Base-by-base conservation (phyloP, 2,329 filamentous ascomycete species). In the Pseudopyrenochaeta lycopersici region DNA sequence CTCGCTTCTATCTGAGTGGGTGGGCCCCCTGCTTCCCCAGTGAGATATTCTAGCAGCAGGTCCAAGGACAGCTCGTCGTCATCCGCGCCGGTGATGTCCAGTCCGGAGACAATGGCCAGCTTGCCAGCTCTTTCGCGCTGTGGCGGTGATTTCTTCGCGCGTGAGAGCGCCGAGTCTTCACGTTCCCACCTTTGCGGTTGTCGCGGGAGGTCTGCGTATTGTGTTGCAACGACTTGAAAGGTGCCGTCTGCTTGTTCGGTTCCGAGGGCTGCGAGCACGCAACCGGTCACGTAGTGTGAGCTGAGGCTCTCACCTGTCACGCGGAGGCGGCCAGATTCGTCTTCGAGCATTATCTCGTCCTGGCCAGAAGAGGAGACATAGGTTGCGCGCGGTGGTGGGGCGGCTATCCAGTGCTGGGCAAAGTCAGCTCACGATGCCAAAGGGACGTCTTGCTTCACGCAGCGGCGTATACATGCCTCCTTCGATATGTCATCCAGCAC, bases 401-500 rank as follows among this genome's bases (percentile, higher is more conserved):
- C 92, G 0, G 91, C 89, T 54, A 96, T 92, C 89, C 91, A 97
- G 72, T 93, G 90, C 90, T 96, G 32, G 17, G 14, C 14, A 12
- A 7, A 33, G 48, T 68, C 17, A 68, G 62, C 21, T 20, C 17
- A 6, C 11, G 7, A 12, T 23, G 41, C 17, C 17, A 9, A 30
- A 23, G 20, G 18, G 18, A n/a, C n/a, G 27, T 15, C 30, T 5
- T 9, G 14, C 21, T 7, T 15, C 14, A 17, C 12, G 18, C 21
- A 4, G 56, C 66, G 49, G 66, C 62, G 47, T 23, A 10, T 14
- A 14, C 21, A 14, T 78, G 93, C 91, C 76, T 97, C 94, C 77
- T 96, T 96, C 35, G 91, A 90, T 36, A 99, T 90, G 67, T 99
- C 95, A 54, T 97, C 93, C 30, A 99, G 80, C 73, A 99, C 94